Percentiles rank a stretch among this genome's conserved stretches.
Conservation (phyloP, 495 filamentous ascomycete genomes). For the Penicillium parvum region DNA sequence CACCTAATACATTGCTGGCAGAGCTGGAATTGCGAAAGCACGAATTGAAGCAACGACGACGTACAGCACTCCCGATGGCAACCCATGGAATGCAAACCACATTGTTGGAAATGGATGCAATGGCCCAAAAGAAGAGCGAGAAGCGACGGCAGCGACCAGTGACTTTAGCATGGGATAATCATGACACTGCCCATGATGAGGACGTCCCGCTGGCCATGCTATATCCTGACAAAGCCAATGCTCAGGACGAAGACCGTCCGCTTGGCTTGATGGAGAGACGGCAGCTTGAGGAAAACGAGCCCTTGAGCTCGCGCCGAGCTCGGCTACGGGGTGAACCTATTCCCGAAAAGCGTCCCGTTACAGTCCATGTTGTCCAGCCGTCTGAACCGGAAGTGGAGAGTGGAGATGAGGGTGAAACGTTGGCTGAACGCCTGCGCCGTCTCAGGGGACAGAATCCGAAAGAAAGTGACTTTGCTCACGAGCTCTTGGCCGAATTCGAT, state of each 20-base stretch:
- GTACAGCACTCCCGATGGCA: slow-evolving; percentile 57
- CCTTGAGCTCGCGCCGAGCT: slow-evolving; percentile 72
- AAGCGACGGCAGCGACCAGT: slow-evolving; percentile 68
- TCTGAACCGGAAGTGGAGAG: slow-evolving; percentile 24
- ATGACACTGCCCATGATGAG: slow-evolving; percentile 57
- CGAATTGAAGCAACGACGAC: slow-evolving; percentile 70
- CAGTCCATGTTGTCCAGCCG: slow-evolving; percentile 24
- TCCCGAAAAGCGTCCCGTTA: slow-evolving; percentile 33
- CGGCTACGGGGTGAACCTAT: slow-evolving; percentile 60
- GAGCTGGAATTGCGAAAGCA: slow-evolving; percentile 87
- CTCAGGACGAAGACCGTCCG: slow-evolving; percentile 59
- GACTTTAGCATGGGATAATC: slow-evolving; percentile 86
- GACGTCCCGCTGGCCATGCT: slow-evolving; percentile 84
- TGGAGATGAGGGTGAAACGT: slow-evolving; percentile 71
- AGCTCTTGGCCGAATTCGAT: slow-evolving; percentile 70
- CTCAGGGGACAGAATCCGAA: slow-evolving; percentile 57
- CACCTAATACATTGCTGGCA: slow-evolving; percentile 85
- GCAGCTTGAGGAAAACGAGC: slow-evolving; percentile 87
- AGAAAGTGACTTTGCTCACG: slow-evolving; percentile 72
- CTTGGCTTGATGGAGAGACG: slow-evolving; percentile 80
- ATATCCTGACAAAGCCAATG: slow-evolving; percentile 56
- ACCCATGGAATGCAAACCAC: slow-evolving; percentile 81
- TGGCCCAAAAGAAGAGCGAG: slow-evolving; percentile 79
- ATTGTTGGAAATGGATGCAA: slow-evolving; percentile 83
- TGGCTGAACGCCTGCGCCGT: slow-evolving; percentile 69